Evolutionary conservation across 2,329 filamentous ascomycete species (phyloP), one percentile per base, ranked within the genome.

Genomic region (Thielaviopsis populi): DNA sequence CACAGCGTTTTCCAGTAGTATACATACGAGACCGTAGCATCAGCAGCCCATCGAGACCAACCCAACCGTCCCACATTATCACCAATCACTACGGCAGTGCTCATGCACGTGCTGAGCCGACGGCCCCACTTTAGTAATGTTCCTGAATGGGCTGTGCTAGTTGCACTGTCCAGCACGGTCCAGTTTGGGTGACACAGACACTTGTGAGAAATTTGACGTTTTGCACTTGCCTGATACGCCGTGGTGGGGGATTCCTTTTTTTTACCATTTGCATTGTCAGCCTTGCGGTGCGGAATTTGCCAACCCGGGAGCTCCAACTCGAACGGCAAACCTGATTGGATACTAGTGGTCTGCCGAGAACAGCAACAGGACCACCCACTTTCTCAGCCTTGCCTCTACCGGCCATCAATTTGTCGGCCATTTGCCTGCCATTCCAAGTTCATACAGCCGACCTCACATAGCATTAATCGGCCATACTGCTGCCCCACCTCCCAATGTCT

Each of bases 131-230:
- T 56, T 33, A 19, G n/a, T 33, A 5, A 56, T 37, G 53, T 56
- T 56, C 53, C 53, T 56, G 13, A 13, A 33, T 33, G 30, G 53
- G 53, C 53, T 19, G 53, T 56, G 53, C 37, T 56, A 27, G 13
- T 1, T 56, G 53, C 24, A 30, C 27, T 56, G 27, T 37, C 24
- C 53, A 27, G 53, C 53, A 56, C 53, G 53, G 53, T 56, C 30
- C 27, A 56, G 27, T 33, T 56, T 33, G 13, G 53, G 53, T 56
- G 53, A 56, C 53, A 56, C 53, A 56, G 53, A 56, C 53, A 37
- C 33, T 30, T 19, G 17, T 56, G 30, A 3, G 53, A 56, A 56
- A 37, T 37, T 56, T 56, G 24, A 8, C 53, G 37, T 33, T 30
- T 56, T 56, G 19, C 5, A 37, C n/a, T 46, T 17, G n/a, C 42